Percentiles rank a stretch among this genome's conserved stretches.
These are phyloP conservation scores for Penicillium sp. DNA, from an alignment of 2,329 filamentous ascomycete species.

Conservation along the genomic window DNA sequence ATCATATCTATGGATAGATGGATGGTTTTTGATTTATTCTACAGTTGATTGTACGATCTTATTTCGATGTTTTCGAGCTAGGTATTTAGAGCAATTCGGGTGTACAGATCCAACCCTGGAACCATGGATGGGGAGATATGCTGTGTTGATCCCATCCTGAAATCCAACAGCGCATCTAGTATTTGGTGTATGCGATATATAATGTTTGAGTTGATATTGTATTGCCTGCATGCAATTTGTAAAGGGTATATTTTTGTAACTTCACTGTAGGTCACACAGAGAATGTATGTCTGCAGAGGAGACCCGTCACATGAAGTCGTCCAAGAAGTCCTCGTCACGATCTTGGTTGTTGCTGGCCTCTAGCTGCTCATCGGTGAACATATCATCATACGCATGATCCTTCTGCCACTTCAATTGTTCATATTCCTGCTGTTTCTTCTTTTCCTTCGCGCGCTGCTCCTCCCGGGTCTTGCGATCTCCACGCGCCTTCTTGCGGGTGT, in stretches of 20 bases:
- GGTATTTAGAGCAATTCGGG: too few species aligned
- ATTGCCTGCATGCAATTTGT: background rate
- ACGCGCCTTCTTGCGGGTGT: conserved; percentile 69
- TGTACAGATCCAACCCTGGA: too few species aligned
- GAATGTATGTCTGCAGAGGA: background rate
- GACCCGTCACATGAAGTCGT: conserved; percentile 84
- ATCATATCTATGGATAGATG: background rate
- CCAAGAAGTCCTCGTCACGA: conserved; percentile 69
- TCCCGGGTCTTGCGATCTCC: conserved; percentile 56
- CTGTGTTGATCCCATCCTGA: too few species aligned
- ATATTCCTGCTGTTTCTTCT: conserved; percentile 65
- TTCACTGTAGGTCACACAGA: conserved; percentile 1
- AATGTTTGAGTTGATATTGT: background rate
- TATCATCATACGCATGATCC: conserved; percentile 95
- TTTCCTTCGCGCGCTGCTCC: conserved; percentile 42
- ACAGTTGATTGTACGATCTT: too few species aligned
- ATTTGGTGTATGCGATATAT: background rate
- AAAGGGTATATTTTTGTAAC: conserved; percentile 8
- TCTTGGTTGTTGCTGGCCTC: conserved; percentile 81
- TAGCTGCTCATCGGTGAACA: conserved; percentile 82
- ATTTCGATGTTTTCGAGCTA: too few species aligned
- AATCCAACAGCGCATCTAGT: too few species aligned
- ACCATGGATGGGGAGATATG: too few species aligned
- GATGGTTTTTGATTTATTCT: too few species aligned
- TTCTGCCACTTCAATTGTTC: conserved; percentile 91